Percentiles rank a stretch among this genome's conserved stretches.
These are phyloP conservation scores for Rubia tinctorum DNA, from an alignment of 305 asterid species.

Conservation along the genomic window DNA sequence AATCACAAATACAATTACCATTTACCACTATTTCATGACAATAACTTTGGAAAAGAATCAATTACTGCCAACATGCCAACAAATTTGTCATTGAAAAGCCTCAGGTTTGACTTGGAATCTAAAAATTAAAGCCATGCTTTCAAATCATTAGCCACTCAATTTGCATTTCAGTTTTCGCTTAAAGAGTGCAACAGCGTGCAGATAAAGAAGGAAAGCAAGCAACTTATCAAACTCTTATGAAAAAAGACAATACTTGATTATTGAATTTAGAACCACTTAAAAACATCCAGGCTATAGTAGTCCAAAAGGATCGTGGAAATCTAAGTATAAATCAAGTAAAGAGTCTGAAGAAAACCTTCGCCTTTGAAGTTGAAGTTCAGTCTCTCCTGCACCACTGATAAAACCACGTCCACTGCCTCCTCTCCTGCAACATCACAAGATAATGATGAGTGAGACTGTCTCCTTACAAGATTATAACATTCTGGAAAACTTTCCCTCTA, in stretches of 20 bases:
- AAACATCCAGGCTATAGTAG: neutral
- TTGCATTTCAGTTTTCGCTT: neutral
- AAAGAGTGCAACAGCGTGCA: neutral
- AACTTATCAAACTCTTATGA: neutral
- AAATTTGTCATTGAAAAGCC: neutral
- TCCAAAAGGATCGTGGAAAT: neutral
- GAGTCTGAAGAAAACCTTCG: slow-evolving; percentile 53
- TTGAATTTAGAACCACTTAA: neutral
- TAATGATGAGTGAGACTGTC: neutral
- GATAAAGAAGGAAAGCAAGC: neutral
- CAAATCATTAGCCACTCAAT: neutral
- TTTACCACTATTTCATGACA: neutral
- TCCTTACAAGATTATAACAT: neutral
- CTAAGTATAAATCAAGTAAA: neutral
- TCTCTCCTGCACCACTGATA: slow-evolving; percentile 99
- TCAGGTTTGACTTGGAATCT: neutral
- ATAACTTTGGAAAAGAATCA: neutral
- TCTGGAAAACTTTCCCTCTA: neutral
- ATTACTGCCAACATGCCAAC: neutral
- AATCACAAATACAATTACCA: neutral
- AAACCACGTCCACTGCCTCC: slow-evolving; percentile 99
- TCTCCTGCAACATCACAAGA: slow-evolving; percentile 57
- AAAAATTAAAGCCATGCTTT: neutral
- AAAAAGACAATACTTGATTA: neutral
- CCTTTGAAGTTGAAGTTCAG: slow-evolving; percentile 97